Base-by-base conservation (phyloP, 2,329 filamentous ascomycete species). In the Trichoderma koningiopsis region DNA sequence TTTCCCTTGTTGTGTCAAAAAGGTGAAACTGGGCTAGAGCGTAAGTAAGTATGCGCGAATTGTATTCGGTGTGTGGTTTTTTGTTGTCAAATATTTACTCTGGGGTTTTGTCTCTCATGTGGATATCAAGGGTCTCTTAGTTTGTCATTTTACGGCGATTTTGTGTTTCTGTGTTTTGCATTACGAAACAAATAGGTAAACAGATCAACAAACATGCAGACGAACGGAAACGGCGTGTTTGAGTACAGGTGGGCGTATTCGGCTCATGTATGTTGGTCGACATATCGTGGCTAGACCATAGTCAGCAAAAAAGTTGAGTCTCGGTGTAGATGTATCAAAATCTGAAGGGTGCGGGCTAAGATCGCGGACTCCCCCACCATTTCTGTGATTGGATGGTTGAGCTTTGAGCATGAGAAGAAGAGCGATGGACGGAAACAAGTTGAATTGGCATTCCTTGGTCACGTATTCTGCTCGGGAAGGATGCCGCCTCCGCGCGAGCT, bases 281-380 rank as follows among this genome's bases (percentile, higher is more conserved):
- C 16, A 16, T 35, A 14, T 22, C 10, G 19, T 27, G 29, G 6
- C 7, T 22, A 47, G 33, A n/a, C 49, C 8, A 10, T 22, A 24
- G 6, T 22, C 16, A 64, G 16, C 40, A 40, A 40, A n/a, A 37
- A 31, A 64, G 27, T 29, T 64, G 33, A 31, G 8, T 55, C 14
- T 64, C 61, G 47, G 60, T 31, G 60, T 63, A 63, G 31, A 63
- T 63, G 43, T 63, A 53, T 31, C 47, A 49, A 43, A n/a, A 24
- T 37, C 5, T 22, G 24, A 13, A 64, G 40, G 22, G 33, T 33
- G 49, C 35, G 8, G 19, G 40, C 16, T 43, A 43, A 22, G 35
- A 33, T 22, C 40, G 29, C 16, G 19, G 40, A 31, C 53, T 22
- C 43, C 59, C 10, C 31, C 53, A 8, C 43, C 59, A 8, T 24